Evolutionary conservation across 257 asterid genomes (phyloP), one percentile per base, ranked within the genome.

Genomic region (Forsythia suspensa): DNA sequence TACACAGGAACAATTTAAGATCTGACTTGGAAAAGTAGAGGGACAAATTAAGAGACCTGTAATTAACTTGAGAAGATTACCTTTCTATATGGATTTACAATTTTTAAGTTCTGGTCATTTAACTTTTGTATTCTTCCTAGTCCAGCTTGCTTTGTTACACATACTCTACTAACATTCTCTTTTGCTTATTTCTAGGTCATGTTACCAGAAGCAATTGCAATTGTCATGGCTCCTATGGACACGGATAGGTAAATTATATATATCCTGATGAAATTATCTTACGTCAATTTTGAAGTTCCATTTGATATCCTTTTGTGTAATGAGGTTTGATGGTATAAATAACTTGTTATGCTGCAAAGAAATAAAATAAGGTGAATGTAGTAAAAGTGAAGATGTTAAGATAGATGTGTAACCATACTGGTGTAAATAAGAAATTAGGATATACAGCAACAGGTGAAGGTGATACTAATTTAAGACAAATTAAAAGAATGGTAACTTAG

Each of bases 171-270:
- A 16, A 59, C 15, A 12, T 61, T 70, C 51, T 77, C 57, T 77
- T 73, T 43, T 55, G 40, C 79, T 82, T 78, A 51, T 87, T 77
- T 81, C 36, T 81, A 95, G 99, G 89, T 95, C 72, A 95, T 93
- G 98, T 87, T 95, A 77, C 97, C 98, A 15, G 99, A 95, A 87
- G 97, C 99, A 57, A 76, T 95, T 85, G 98, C 99, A 38, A 95
- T 93, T 78, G 97, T 95, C 82, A 93, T 95, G 98, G 99, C 99
- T 82, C 99, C 99, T 36, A 91, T 95, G 3, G 99, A 95, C 77
- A 76, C 86, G 77, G 65, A 55, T 6, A 18, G 3, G 65, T 55
- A 55, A 55, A 6, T 55, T 16, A 55, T 55, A 55, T 55, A 55
- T 18, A 18, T 55, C 21, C 21, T 55, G 10, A 55, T n/a, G 29